Percentiles rank a stretch among this genome's conserved stretches.
These are phyloP conservation scores for Umbilicus rupestris DNA, from an alignment of 164 flowering plant species.

Conservation along the genomic window DNA sequence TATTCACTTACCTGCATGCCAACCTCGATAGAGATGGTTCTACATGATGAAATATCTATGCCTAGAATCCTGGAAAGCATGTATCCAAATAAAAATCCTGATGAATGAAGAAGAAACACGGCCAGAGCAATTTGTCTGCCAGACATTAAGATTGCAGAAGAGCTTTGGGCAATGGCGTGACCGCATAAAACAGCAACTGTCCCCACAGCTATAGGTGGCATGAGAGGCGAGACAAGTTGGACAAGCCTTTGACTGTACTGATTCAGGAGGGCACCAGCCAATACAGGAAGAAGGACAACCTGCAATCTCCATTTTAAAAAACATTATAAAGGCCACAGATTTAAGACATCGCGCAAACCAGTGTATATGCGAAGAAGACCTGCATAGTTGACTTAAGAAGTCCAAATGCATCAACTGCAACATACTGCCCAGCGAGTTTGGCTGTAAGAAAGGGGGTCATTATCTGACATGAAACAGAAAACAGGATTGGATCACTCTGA, in stretches of 20 bases:
- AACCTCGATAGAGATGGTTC: slow-evolving; percentile 87
- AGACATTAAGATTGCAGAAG: slow-evolving; percentile 65
- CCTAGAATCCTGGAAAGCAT: slow-evolving; percentile 55
- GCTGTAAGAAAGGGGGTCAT: slow-evolving; percentile 89
- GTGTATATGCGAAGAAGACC: slow-evolving; percentile 22
- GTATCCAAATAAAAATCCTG: slow-evolving; percentile 82
- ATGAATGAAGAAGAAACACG: slow-evolving; percentile 53
- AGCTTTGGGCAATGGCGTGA: slow-evolving; percentile 73
- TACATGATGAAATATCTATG: slow-evolving; percentile 54
- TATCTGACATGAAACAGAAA: slow-evolving; percentile 30
- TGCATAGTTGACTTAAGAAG: slow-evolving; percentile 68
- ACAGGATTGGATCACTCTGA: slow-evolving; percentile 4
- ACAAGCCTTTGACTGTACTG: slow-evolving; percentile 66
- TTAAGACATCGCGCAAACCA: not conserved
- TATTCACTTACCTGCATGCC: slow-evolving; percentile 73
- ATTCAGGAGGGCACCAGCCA: slow-evolving; percentile 73
- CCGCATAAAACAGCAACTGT: slow-evolving; percentile 82
- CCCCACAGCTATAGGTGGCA: slow-evolving; percentile 75
- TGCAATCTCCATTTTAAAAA: slow-evolving; percentile 15
- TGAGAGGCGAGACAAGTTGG: slow-evolving; percentile 59
- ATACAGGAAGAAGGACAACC: slow-evolving; percentile 86
- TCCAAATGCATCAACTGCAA: slow-evolving; percentile 76
- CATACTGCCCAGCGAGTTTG: slow-evolving; percentile 88
- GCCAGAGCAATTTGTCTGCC: slow-evolving; percentile 72
- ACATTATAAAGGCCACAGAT: not conserved